phyloP scores from a whole-genome alignment of 352 stramenopile genomes.

The Pythium phragmiticola region DNA sequence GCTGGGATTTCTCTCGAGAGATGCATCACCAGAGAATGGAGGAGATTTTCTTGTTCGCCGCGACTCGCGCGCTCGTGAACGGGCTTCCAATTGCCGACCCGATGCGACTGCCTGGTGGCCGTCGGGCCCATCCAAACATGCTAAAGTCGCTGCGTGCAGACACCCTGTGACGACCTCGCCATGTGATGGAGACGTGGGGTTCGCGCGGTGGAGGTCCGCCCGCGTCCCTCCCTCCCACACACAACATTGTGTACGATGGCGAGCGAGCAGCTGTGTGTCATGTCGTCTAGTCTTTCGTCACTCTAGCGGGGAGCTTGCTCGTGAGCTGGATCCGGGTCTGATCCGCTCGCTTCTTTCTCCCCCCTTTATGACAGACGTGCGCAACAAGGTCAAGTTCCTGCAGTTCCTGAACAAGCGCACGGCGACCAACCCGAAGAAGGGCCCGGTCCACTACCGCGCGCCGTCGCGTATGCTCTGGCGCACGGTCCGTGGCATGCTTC shows the following conservation, averaged over 20 bases:
- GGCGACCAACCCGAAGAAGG: conserved; percentile 97
- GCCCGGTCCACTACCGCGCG: conserved; percentile 97
- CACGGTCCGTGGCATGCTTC: conserved; percentile 97
- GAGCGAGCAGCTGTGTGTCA: conserved; percentile 55
- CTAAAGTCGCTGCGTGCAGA: conserved; percentile 91
- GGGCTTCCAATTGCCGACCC: background rate
- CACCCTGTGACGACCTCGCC: conserved; percentile 49
- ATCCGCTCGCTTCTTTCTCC: conserved; percentile 9
- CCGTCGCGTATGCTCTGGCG: conserved; percentile 94
- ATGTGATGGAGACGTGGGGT: conserved; percentile 1
- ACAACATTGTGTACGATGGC: background rate
- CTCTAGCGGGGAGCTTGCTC: background rate
- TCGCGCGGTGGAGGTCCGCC: background rate
- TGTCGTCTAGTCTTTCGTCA: conserved; percentile 53
- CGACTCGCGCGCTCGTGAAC: conserved; percentile 13
- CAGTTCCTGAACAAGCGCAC: conserved; percentile 98
- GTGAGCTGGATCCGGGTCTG: no score
- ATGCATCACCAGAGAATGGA: no score
- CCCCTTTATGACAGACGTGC: conserved; percentile 69
- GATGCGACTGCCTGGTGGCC: conserved; percentile 3
- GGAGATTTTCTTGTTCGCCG: background rate
- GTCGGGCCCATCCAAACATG: conserved; percentile 67
- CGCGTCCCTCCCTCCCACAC: background rate
- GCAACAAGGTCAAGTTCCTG: conserved; percentile 98
- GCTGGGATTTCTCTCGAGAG: no score